Evolutionary conservation across 768 basidiomycete species (phyloP), one percentile per base, ranked within the genome.

Genomic region (Mycena rosella): DNA sequence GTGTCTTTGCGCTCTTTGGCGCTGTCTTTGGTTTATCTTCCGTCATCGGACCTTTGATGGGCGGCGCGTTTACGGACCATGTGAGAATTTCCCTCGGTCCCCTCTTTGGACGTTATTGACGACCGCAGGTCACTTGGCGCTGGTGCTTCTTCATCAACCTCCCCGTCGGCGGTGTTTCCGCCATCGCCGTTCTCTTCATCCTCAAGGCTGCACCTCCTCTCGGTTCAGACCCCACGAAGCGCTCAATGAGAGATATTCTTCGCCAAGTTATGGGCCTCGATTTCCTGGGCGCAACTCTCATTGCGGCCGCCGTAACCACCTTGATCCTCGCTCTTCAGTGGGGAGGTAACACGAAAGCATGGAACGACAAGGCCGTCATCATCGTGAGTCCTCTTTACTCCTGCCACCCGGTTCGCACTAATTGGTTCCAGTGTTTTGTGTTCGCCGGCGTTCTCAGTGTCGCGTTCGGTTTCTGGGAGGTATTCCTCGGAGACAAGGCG

Each of bases 321-420:
- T 71, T 84, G 14, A 75, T 84, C 20, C 74, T 84, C 3, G 78
- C 83, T 3, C 73, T 85, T 0, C 79, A 82, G 56, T 83, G 81
- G 80, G 84, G 83, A 20, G 84, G 84, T 0, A 80, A 81, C 71
- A 71, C 74, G n/a, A 81, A 81, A 69, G 74, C 80, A 0, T 86
- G 85, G 85, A 71, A 69, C 51, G 77, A 79, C 64, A 76, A 72
- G 6, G 72, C 75, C 6, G 83, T 82, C 53, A 69, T 75, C 27
- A 52, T 58, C 26, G 68, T 74, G 24, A 48, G 58, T 51, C n/a
- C n/a, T n/a, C n/a, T n/a, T n/a, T n/a, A n/a, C n/a, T n/a, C n/a
- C n/a, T n/a, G n/a, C n/a, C n/a, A n/a, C n/a, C n/a, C n/a, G n/a
- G n/a, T n/a, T n/a, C n/a, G n/a, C n/a, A n/a, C n/a, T n/a, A n/a